Percentiles rank a stretch among this genome's conserved stretches.
Evolutionary conservation across 2,329 filamentous ascomycete genomes (phyloP).

Genomic region (Helotiales sp.): DNA sequence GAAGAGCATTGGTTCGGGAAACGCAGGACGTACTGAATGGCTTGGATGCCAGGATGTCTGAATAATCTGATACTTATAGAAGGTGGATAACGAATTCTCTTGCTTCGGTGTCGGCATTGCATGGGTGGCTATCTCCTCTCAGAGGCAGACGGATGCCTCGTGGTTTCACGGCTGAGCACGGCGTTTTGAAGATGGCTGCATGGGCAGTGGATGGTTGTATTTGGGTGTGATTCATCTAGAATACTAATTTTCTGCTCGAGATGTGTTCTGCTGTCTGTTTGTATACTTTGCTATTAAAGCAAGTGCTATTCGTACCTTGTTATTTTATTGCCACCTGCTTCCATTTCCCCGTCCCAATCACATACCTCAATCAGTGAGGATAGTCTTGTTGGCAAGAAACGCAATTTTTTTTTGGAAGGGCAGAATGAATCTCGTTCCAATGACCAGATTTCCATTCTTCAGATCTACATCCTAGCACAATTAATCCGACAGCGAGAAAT

Average conservation of each 20-base stretch:
- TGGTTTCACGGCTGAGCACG: background rate
- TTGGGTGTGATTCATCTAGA: background rate
- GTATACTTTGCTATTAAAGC: too few relatives aligned
- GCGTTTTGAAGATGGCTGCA: background rate
- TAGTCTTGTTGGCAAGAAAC: too few relatives aligned
- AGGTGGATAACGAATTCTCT: slow-evolving; percentile 20
- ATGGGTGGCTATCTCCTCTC: slow-evolving; percentile 8
- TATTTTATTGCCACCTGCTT: background rate
- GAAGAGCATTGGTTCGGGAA: slow-evolving; percentile 73
- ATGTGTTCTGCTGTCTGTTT: background rate
- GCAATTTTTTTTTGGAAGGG: too few relatives aligned
- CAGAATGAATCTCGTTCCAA: too few relatives aligned
- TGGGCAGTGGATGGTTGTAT: background rate
- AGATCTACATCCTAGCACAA: too few relatives aligned
- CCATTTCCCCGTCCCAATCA: too few relatives aligned
- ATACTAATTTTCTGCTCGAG: background rate
- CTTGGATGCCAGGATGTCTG: slow-evolving; percentile 49
- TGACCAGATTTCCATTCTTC: too few relatives aligned
- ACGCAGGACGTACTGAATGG: slow-evolving; percentile 66
- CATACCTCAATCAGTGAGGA: too few relatives aligned
- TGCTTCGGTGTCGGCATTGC: slow-evolving; percentile 19
- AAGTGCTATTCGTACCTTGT: too few relatives aligned
- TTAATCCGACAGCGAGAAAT: too few relatives aligned
- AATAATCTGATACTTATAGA: slow-evolving; percentile 3
- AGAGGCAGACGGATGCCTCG: slow-evolving; percentile 4